Evolutionary conservation across 768 basidiomycete species (phyloP).

Genomic region (Boletus rubroflammeus): DNA sequence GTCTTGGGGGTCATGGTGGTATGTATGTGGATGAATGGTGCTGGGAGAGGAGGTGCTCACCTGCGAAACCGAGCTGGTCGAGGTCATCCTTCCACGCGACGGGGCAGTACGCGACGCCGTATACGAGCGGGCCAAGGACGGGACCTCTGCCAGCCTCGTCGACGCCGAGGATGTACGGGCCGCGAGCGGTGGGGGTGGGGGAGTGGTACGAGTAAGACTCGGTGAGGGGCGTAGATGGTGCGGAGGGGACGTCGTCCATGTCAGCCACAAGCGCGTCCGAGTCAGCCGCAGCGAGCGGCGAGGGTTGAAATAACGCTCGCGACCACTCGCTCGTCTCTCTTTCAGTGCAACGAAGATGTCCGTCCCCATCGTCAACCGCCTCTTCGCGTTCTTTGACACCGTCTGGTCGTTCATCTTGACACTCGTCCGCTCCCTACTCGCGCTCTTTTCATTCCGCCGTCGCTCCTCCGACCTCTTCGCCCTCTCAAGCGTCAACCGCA

Average conservation of each 20-base stretch:
- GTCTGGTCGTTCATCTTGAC: conserved; percentile 26
- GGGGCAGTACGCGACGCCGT: conserved; percentile 93
- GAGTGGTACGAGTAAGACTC: conserved; percentile 81
- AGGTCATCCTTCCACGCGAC: conserved; percentile 68
- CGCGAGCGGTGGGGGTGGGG: conserved; percentile 58
- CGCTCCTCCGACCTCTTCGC: conserved; percentile 9
- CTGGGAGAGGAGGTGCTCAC: conserved; percentile 38
- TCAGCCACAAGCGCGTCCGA: conserved; percentile 9
- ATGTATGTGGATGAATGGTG: background rate
- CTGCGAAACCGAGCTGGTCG: conserved; percentile 85
- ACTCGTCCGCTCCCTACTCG: conserved; percentile 27
- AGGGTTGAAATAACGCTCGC: conserved; percentile 13
- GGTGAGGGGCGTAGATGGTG: conserved; percentile 53
- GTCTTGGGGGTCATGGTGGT: conserved; percentile 49
- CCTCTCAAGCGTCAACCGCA: conserved; percentile 4
- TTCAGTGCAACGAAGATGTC: conserved; percentile 15
- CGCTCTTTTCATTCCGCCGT: conserved; percentile 16
- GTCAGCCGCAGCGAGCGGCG: conserved; percentile 9
- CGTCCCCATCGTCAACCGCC: background rate
- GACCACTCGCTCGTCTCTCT: too few species aligned
- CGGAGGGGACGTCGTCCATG: conserved; percentile 46
- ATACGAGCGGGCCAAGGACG: conserved; percentile 92
- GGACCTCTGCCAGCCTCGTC: conserved; percentile 98
- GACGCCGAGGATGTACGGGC: conserved; percentile 94
- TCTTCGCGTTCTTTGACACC: conserved; percentile 16